phyloP scores from a whole-genome alignment of 1,284 basidiomycete genomes.

The Ceratobasidium sp. region DNA sequence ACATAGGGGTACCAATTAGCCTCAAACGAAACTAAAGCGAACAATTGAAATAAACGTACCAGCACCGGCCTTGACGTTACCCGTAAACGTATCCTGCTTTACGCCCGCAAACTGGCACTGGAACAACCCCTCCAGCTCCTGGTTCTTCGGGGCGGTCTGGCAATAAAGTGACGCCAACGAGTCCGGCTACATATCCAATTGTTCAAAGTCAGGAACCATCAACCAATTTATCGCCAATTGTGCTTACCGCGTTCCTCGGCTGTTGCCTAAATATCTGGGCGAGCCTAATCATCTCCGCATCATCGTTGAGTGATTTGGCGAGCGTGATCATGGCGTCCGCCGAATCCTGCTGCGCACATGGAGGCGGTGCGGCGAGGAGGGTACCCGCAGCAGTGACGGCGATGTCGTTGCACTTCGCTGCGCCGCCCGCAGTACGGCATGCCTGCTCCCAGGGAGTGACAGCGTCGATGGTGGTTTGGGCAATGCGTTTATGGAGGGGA shows the following conservation, averaged over 20 bases:
- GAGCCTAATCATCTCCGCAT: constrained; percentile 63
- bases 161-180: constrained; percentile 64
- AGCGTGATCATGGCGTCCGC: constrained; percentile 70
- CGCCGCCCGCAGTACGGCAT: constrained; percentile 50
- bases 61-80: constrained; percentile 63
- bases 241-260: constrained; percentile 60
- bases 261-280: constrained; percentile 64
- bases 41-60: constrained; percentile 5
- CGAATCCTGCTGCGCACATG: constrained; percentile 69
- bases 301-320: constrained; percentile 65
- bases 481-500: constrained; percentile 59
- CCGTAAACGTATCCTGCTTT: constrained; percentile 65
- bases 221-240: constrained; percentile 8
- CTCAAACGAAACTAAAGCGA: constrained; percentile 50
- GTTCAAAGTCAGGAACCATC: constrained; percentile 40
- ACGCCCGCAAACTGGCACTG: constrained; percentile 66
- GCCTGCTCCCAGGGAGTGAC: constrained; percentile 60
- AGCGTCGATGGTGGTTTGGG: constrained; percentile 58
- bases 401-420: constrained; percentile 14
- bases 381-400: constrained; percentile 33
- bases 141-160: constrained; percentile 61
- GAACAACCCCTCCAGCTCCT: constrained; percentile 64
- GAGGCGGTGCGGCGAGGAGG: constrained; percentile 28
- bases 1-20: background rate
- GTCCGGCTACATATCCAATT: constrained; percentile 53